Percentiles rank a stretch among this genome's conserved stretches.
These are phyloP conservation scores for Ganoderma lucidum DNA, from an alignment of 1,284 basidiomycete species.

Conservation along the genomic window DNA sequence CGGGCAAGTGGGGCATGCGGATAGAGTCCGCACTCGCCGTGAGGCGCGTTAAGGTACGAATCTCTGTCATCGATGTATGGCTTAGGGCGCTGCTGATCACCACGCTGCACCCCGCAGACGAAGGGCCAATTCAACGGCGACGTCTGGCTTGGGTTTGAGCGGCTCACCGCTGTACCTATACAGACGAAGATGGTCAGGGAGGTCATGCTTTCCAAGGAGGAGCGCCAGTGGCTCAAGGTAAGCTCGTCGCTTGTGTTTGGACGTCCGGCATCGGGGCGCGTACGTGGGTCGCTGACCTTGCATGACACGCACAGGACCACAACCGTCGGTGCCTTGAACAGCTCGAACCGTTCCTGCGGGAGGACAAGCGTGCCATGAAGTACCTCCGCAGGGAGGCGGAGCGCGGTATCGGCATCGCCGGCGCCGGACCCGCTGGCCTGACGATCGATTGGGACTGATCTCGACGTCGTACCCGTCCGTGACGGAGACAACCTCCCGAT, in stretches of 20 bases:
- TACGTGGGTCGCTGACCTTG: slow-evolving; percentile 10
- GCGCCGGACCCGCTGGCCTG: slow-evolving; percentile 66
- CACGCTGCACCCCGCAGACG: slow-evolving; percentile 50
- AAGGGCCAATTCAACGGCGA: slow-evolving; percentile 77
- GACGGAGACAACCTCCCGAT: background rate
- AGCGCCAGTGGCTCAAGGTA: slow-evolving; percentile 91
- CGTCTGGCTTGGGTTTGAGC: slow-evolving; percentile 88
- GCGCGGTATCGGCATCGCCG: slow-evolving; percentile 72
- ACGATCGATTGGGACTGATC: slow-evolving; percentile 78
- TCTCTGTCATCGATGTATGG: slow-evolving; percentile 21
- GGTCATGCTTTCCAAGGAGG: slow-evolving; percentile 83
- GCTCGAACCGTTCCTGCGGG: slow-evolving; percentile 76
- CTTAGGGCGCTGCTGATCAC: background rate
- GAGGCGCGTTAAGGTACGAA: slow-evolving; percentile 66
- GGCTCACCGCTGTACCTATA: slow-evolving; percentile 92
- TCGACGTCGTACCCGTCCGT: background rate
- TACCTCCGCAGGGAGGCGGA: slow-evolving; percentile 84
- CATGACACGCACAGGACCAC: slow-evolving; percentile 64
- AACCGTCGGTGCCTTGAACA: slow-evolving; percentile 81
- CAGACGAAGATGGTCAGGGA: slow-evolving; percentile 92
- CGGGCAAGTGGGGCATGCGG: slow-evolving; percentile 88
- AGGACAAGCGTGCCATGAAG: slow-evolving; percentile 82
- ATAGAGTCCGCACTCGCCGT: slow-evolving; percentile 88
- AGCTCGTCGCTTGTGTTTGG: slow-evolving; percentile 20
- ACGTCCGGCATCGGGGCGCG: background rate